Evolutionary conservation across 1,284 basidiomycete genomes (phyloP).

Genomic region (Kalmanozyma brasiliensis): DNA sequence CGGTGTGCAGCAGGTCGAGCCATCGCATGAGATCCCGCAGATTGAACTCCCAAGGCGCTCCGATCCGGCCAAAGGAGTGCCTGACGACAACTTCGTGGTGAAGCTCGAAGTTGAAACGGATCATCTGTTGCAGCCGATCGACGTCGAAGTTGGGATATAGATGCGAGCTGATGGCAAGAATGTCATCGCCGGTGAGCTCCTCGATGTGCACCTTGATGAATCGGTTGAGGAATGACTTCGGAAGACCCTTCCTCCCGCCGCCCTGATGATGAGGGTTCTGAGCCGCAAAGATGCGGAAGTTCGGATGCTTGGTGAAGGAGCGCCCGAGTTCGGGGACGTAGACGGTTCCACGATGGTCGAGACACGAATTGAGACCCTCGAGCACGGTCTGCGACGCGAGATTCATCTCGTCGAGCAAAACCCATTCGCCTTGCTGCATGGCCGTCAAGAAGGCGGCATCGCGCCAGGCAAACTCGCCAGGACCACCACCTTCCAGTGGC

Average conservation of each 20-base stretch:
- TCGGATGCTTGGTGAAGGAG: constrained; percentile 86
- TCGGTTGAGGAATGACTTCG: constrained; percentile 95
- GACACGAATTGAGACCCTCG: constrained; percentile 94
- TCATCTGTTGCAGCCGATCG: constrained; percentile 78
- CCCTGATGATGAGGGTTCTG: constrained; percentile 98
- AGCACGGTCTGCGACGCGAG: constrained; percentile 89
- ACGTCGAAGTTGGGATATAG: constrained; percentile 75
- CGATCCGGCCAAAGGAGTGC: constrained; percentile 81
- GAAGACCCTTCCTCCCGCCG: constrained; percentile 95
- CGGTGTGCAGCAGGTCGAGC: constrained; percentile 72
- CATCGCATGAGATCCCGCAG: constrained; percentile 93
- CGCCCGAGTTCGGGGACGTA: constrained; percentile 95
- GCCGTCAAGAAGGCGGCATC: constrained; percentile 95
- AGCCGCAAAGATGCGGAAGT: constrained; percentile 95
- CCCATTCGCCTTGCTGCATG: constrained; percentile 81
- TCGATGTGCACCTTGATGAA: constrained; percentile 97
- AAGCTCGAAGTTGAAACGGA: constrained; percentile 79
- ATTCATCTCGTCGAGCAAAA: constrained; percentile 98
- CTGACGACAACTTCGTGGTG: constrained; percentile 78
- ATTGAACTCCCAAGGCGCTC: constrained; percentile 98
- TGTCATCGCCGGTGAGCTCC: constrained; percentile 82
- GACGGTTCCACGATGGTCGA: constrained; percentile 95
- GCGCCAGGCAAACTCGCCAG: constrained; percentile 96
- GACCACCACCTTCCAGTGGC: constrained; percentile 88
- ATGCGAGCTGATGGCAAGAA: constrained; percentile 81